A percentile compares a stretch with the other conserved stretches of the same genome.
Evolutionary conservation across 129 eudicot species (phyloP).

Genomic region (Artemisia tridentata): DNA sequence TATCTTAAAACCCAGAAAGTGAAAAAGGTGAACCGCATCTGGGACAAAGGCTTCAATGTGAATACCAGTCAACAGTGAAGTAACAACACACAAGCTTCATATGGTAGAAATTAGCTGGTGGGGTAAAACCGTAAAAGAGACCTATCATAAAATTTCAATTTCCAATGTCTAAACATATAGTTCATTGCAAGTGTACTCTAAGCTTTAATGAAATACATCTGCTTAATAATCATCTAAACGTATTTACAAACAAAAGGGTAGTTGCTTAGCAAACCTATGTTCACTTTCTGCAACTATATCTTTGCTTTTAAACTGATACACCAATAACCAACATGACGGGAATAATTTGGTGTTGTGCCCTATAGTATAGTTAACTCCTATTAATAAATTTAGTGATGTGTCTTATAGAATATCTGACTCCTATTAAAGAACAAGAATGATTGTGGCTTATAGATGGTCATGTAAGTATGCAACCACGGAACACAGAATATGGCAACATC

Average conservation of each 20-base stretch:
- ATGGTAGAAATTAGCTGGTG: no score
- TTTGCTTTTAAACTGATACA: no score
- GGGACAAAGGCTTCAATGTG: no score
- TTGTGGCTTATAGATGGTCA: constrained; percentile 4
- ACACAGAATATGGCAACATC: constrained; percentile 6
- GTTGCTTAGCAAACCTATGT: constrained; percentile 12
- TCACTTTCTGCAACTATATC: no score
- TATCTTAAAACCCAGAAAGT: no score
- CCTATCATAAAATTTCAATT: background rate
- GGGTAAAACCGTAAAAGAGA: no score
- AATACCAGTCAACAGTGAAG: no score
- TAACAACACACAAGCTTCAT: no score
- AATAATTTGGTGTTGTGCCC: background rate
- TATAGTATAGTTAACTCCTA: background rate
- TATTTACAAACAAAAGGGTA: background rate
- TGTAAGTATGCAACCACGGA: background rate
- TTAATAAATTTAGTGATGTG: background rate
- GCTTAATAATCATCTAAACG: background rate
- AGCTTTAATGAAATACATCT: background rate
- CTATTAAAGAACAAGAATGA: background rate
- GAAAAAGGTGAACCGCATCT: no score
- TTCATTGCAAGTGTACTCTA: background rate
- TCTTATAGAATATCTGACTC: background rate
- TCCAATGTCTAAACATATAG: constrained; percentile 5
- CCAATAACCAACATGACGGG: background rate